Conservation (phyloP, 2,329 filamentous ascomycete genomes). For the Daldinia sp. region DNA sequence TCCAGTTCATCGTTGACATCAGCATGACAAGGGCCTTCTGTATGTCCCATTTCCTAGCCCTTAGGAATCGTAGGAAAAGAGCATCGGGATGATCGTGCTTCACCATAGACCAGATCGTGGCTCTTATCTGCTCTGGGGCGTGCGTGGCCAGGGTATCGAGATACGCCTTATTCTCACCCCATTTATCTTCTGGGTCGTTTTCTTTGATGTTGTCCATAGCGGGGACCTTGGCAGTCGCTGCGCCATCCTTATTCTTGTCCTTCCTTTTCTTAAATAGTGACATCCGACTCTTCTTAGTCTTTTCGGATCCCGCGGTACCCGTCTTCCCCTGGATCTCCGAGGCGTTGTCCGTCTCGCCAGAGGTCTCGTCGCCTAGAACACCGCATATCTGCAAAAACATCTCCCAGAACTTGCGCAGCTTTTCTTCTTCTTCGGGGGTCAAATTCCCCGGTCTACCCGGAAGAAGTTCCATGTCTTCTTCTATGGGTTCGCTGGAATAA, state of each 20-base stretch:
- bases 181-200: conserved; percentile 83
- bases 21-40: conserved; percentile 95
- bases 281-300: conserved; percentile 81
- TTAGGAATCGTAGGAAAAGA: conserved; percentile 82
- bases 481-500: conserved; percentile 17
- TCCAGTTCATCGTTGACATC: conserved; percentile 94
- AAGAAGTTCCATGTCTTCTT: conserved; percentile 53
- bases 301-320: conserved; percentile 57
- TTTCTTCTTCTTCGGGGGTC: conserved; percentile 88
- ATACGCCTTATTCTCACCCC: conserved; percentile 89
- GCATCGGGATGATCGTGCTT: conserved; percentile 96
- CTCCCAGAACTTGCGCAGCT: conserved; percentile 88
- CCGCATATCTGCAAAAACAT: conserved; percentile 81
- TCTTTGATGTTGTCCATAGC: conserved; percentile 57
- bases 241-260: conserved; percentile 65
- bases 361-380: conserved; percentile 59
- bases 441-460: conserved; percentile 87
- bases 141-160: conserved; percentile 82
- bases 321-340: conserved; percentile 47
- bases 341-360: conserved; percentile 50
- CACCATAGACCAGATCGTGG: conserved; percentile 90
- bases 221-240: conserved; percentile 54
- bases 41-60: conserved; percentile 96
- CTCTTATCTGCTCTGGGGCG: conserved; percentile 81
- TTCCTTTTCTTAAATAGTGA: conserved; percentile 74